These are phyloP conservation scores for Ogataea ganodermae DNA, from an alignment of 805 yeast species.

Conservation along the genomic window DNA sequence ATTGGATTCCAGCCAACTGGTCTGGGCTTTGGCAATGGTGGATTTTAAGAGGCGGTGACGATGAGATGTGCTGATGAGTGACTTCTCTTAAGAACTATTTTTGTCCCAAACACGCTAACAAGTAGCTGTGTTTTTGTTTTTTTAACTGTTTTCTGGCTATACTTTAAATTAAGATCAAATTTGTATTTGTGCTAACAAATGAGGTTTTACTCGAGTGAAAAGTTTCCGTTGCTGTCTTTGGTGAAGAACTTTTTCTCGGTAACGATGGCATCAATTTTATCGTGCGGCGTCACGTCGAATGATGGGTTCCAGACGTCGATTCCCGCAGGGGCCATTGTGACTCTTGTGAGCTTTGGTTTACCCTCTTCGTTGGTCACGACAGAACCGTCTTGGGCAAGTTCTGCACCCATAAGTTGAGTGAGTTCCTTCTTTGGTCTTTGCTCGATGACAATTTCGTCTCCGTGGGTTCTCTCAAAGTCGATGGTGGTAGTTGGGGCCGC, in stretches of 20 bases:
- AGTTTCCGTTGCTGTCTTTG: constrained; percentile 53
- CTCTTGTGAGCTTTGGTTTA: constrained; percentile 43
- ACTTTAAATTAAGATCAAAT: constrained; percentile 3
- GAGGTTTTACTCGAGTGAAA: constrained; percentile 28
- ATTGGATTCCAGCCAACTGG: constrained; percentile 73
- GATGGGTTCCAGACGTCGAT: constrained; percentile 95
- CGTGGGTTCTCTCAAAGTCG: constrained; percentile 64
- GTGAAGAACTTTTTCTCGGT: constrained; percentile 70
- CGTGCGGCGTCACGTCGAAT: constrained; percentile 88
- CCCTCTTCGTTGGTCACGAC: constrained; percentile 32
- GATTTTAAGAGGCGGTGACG: constrained; percentile 29
- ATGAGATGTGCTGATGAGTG: not conserved
- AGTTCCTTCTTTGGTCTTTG: constrained; percentile 83
- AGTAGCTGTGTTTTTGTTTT: constrained; percentile 2
- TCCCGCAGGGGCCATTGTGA: constrained; percentile 82
- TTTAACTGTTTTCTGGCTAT: constrained; percentile 8
- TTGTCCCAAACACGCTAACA: not conserved
- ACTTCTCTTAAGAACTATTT: constrained; percentile 1
- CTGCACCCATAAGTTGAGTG: constrained; percentile 72
- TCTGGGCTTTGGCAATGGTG: constrained; percentile 63
- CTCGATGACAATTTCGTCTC: constrained; percentile 81
- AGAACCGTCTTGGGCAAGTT: constrained; percentile 38
- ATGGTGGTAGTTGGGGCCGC: constrained; percentile 96
- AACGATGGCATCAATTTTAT: constrained; percentile 81
- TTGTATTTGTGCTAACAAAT: not conserved